Conservation (phyloP, 176 grass and related monocot genomes). For the Olyra latifolia region DNA sequence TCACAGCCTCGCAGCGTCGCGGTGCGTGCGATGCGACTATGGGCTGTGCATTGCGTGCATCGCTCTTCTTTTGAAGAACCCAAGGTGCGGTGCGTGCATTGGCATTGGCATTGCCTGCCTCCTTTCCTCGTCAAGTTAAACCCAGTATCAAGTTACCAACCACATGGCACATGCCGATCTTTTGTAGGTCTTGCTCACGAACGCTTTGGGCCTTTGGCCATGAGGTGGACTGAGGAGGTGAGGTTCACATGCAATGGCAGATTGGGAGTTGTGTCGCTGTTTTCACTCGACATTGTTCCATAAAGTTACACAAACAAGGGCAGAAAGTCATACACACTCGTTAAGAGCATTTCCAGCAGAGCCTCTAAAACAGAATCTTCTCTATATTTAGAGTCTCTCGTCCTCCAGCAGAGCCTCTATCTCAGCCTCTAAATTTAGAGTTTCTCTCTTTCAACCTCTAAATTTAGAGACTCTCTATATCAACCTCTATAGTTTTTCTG, state of each 20-base stretch:
- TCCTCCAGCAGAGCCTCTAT: too few species aligned
- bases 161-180: constrained; percentile 1
- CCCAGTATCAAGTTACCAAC: neutral
- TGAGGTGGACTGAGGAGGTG: neutral
- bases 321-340: too few species aligned
- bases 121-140: neutral
- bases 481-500: too few species aligned
- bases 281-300: neutral
- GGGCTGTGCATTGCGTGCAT: neutral
- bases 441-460: too few species aligned
- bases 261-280: neutral
- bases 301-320: neutral
- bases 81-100: constrained; percentile 2
- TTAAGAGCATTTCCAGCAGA: too few species aligned
- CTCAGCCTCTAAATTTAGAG: too few species aligned
- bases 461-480: too few species aligned
- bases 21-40: neutral
- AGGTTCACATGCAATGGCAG: neutral
- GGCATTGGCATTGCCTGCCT: too few species aligned
- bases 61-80: constrained; percentile 13
- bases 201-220: neutral
- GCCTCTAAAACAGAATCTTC: too few species aligned
- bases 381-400: too few species aligned
- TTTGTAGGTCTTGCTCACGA: neutral
- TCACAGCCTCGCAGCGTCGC: too few species aligned